phyloP scores from a whole-genome alignment of 176 grass and related monocot species.

The Luzula sylvatica region DNA sequence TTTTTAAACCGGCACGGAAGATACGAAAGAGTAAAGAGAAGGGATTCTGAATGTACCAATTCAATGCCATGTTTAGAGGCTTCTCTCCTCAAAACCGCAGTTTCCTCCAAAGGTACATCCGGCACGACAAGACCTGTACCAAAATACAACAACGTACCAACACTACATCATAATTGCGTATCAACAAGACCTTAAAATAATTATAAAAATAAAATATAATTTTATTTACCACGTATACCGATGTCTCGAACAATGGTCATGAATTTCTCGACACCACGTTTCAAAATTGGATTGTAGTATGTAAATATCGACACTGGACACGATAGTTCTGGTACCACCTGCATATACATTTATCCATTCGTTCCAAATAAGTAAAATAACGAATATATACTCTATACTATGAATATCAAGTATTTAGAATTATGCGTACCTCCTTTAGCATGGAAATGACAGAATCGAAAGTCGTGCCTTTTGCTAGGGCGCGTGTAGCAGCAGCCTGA shows the following conservation, averaged over 20 bases:
- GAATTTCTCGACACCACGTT: constrained; percentile 75
- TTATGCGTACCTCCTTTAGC: constrained; percentile 37
- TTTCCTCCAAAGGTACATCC: constrained; percentile 97
- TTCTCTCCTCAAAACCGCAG: constrained; percentile 62
- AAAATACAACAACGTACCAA: too few relatives aligned
- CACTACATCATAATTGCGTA: too few relatives aligned
- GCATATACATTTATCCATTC: too few relatives aligned
- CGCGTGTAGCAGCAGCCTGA: constrained; percentile 91
- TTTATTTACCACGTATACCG: constrained; percentile 59
- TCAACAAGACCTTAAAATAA: too few relatives aligned
- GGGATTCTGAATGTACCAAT: constrained; percentile 43
- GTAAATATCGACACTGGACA: constrained; percentile 92
- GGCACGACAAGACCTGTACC: constrained; percentile 87
- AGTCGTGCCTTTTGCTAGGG: constrained; percentile 66
- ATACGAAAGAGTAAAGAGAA: neutral
- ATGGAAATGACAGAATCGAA: constrained; percentile 94
- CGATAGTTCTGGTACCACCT: constrained; percentile 79
- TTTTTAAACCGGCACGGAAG: too few relatives aligned
- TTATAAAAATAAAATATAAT: too few relatives aligned
- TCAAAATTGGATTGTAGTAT: constrained; percentile 94
- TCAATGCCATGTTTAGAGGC: constrained; percentile 86
- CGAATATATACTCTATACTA: neutral
- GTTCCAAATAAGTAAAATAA: neutral
- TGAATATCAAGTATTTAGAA: neutral
- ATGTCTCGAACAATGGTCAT: constrained; percentile 64